These are phyloP conservation scores for Suillus variegatus DNA, from an alignment of 768 basidiomycete genomes.

Conservation along the genomic window DNA sequence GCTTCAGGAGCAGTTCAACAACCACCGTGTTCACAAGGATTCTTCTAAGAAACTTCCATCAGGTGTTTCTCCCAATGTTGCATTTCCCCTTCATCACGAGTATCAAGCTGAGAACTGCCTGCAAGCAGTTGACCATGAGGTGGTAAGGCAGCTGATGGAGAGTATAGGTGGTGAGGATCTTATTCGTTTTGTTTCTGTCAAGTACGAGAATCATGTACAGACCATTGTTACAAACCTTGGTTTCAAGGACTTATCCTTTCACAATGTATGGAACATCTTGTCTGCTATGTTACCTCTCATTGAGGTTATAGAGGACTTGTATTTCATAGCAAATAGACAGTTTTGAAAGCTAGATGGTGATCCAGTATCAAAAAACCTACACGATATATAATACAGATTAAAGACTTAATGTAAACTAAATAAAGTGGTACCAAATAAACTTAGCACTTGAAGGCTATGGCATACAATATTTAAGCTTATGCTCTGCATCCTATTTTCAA, in stretches of 20 bases:
- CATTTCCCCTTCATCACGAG: slow-evolving; percentile 16
- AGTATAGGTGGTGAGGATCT: slow-evolving; percentile 24
- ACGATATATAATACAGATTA: neutral
- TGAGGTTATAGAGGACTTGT: neutral
- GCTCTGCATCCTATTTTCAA: neutral
- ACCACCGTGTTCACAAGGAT: slow-evolving; percentile 18
- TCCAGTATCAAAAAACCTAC: neutral
- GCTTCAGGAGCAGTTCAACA: slow-evolving; percentile 20
- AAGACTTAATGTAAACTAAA: neutral
- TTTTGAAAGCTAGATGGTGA: neutral
- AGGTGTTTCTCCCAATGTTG: slow-evolving; percentile 25
- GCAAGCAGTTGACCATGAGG: slow-evolving; percentile 18
- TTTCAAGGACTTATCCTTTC: slow-evolving; percentile 13
- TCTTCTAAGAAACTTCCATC: slow-evolving; percentile 21
- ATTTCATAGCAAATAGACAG: neutral
- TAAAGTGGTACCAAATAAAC: neutral
- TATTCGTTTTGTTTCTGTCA: slow-evolving; percentile 19
- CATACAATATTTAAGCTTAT: neutral
- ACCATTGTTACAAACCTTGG: slow-evolving; percentile 14
- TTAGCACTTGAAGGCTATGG: no score
- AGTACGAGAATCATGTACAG: slow-evolving; percentile 18
- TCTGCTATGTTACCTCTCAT: slow-evolving; percentile 19
- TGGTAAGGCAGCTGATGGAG: slow-evolving; percentile 23
- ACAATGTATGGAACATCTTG: slow-evolving; percentile 26
- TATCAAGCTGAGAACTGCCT: slow-evolving; percentile 23